phyloP scores from a whole-genome alignment of 2,329 filamentous ascomycete genomes.

The Aspergillus sp. region DNA sequence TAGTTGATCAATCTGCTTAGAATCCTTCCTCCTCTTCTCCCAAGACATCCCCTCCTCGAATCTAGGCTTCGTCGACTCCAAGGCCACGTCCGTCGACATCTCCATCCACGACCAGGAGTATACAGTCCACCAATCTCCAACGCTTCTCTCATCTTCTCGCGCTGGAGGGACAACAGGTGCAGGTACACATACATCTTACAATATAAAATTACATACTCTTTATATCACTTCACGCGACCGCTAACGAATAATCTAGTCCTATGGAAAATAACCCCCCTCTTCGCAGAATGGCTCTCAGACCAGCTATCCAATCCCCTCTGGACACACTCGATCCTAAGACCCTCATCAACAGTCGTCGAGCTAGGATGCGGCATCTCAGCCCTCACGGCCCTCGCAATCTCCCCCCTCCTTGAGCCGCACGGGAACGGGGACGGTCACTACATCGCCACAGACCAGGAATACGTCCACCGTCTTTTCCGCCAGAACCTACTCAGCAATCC shows the following conservation, averaged over 20 bases:
- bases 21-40: constrained; percentile 85
- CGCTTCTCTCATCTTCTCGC: constrained; percentile 74
- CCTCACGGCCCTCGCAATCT: constrained; percentile 70
- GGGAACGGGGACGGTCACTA: constrained; percentile 56
- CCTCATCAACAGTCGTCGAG: constrained; percentile 67
- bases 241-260: constrained; percentile 57
- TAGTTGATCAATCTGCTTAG: constrained; percentile 48
- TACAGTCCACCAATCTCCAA: constrained; percentile 78
- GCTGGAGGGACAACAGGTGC: constrained; percentile 73
- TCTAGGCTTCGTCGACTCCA: constrained; percentile 81
- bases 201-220: too few relatives aligned
- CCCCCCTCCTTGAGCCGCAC: constrained; percentile 40
- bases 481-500: constrained; percentile 65
- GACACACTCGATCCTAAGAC: constrained; percentile 52
- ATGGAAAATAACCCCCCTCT: constrained; percentile 84
- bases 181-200: constrained; percentile 40
- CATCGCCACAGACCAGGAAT: constrained; percentile 83
- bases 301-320: constrained; percentile 60
- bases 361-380: constrained; percentile 87
- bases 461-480: constrained; percentile 74
- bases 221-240: background rate
- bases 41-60: constrained; percentile 71
- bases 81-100: constrained; percentile 64
- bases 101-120: constrained; percentile 69
- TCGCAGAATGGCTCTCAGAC: constrained; percentile 76